These are phyloP conservation scores for Beta lomatogona DNA, from an alignment of 179 eudicot species.

Conservation along the genomic window DNA sequence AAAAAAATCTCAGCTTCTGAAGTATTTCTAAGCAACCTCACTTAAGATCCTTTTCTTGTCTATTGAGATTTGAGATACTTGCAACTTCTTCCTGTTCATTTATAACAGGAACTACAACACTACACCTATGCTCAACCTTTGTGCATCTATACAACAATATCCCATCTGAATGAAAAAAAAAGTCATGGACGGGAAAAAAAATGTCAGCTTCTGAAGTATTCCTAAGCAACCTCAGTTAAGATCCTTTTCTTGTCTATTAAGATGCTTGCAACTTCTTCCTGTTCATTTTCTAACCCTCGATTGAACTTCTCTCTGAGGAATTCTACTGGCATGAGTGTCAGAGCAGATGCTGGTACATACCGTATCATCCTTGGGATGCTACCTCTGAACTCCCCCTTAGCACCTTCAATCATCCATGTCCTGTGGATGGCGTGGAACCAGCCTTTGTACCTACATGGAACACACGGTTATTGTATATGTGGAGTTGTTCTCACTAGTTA, in stretches of 20 bases:
- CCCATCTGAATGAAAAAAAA: too few relatives aligned
- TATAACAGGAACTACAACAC: too few relatives aligned
- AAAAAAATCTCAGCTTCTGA: too few relatives aligned
- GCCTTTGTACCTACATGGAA: constrained; percentile 65
- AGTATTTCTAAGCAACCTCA: constrained; percentile 24
- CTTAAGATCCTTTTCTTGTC: constrained; percentile 44
- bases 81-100: neutral
- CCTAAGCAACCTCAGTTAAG: too few relatives aligned
- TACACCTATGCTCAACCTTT: too few relatives aligned
- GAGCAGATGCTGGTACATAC: constrained; percentile 92
- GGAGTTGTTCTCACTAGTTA: neutral
- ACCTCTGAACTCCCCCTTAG: constrained; percentile 72
- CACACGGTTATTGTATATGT: neutral
- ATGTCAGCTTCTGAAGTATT: too few relatives aligned
- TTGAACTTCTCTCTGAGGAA: constrained; percentile 75
- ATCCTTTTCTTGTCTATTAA: too few relatives aligned
- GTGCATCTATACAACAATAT: too few relatives aligned
- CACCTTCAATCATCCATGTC: constrained; percentile 77
- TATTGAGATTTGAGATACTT: constrained; percentile 45
- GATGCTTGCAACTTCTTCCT: too few relatives aligned
- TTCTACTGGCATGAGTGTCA: constrained; percentile 88
- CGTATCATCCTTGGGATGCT: constrained; percentile 79
- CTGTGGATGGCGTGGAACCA: constrained; percentile 70
- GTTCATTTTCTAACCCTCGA: neutral
- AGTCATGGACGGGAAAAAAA: too few relatives aligned